Percentiles rank a stretch among this genome's conserved stretches.
phyloP scores from a whole-genome alignment of 805 yeast species.

The Saturnispora galanensis region DNA sequence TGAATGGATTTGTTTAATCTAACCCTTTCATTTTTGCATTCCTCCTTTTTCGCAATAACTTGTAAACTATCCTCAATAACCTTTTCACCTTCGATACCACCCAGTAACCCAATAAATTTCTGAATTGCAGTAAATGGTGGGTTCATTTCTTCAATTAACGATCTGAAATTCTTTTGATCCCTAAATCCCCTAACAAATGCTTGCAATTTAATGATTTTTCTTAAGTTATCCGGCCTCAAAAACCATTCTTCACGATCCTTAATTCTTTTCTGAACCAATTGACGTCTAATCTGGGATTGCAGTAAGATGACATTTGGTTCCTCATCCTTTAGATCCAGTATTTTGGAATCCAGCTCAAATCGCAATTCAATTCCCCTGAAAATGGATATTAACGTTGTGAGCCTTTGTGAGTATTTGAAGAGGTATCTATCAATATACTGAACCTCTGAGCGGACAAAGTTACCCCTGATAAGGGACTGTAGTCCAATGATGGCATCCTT shows the following conservation, averaged over 20 bases:
- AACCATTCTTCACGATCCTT: conserved; percentile 38
- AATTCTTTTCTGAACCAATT: conserved; percentile 29
- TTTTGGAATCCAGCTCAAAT: conserved; percentile 42
- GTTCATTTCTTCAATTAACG: conserved; percentile 55
- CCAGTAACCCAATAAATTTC: conserved; percentile 63
- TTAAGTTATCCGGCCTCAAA: conserved; percentile 34
- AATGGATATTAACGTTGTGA: conserved; percentile 43
- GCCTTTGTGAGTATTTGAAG: conserved; percentile 17
- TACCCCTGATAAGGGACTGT: conserved; percentile 52
- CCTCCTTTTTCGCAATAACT: conserved; percentile 6
- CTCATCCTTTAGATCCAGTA: conserved; percentile 43
- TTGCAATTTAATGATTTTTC: conserved; percentile 64
- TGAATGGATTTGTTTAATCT: conserved; percentile 63
- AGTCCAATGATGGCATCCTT: conserved; percentile 25
- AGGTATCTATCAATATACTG: conserved; percentile 13
- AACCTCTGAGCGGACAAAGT: conserved; percentile 26
- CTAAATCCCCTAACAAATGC: conserved; percentile 58
- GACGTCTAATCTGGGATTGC: conserved; percentile 50
- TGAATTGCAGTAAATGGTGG: conserved; percentile 74
- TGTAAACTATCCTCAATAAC: conserved; percentile 6
- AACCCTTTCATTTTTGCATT: conserved; percentile 57
- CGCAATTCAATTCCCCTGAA: conserved; percentile 57
- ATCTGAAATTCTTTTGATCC: conserved; percentile 63
- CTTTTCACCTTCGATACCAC: conserved; percentile 51
- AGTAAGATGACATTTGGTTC: conserved; percentile 32